Evolutionary conservation across 768 basidiomycete genomes (phyloP), one percentile per base, ranked within the genome.

Genomic region (Rhodotorula paludigena): DNA sequence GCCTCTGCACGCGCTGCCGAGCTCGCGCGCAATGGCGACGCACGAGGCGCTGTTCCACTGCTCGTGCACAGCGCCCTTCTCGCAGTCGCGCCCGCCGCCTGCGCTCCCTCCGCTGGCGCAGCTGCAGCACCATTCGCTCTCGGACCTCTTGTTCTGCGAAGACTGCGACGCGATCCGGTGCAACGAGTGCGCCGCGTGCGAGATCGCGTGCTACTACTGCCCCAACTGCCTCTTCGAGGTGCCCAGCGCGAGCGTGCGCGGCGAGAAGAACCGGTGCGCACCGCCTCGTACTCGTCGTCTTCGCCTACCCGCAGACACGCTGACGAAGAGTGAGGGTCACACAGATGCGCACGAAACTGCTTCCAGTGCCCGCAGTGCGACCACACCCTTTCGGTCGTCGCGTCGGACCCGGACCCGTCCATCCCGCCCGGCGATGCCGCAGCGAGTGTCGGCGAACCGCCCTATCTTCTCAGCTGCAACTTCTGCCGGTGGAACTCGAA

Each of bases 211-310:
- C 49, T 99, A 98, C 78, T 97, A 91, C 78, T 99, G 96, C 77
- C 96, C 96, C 39, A 93, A 94, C 78, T 99, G 96, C 78, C 82
- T 97, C 25, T 99, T 98, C 78, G 96, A 99, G 77, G 96, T 99
- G 18, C 94, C 96, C 1, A 92, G 88, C 77, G 96, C 96, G 5
- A 96, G 92, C 74, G 96, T 99, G n/a, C 83, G 96, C 61, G 92
- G 89, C 20, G 96, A 99, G 80, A 94, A 92, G 83, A 97, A 96
- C 76, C 84, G 93, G 94, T 90, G 70, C 73, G 79, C 69, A 20
- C 42, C 54, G 30, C 28, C 42, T 41, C 53, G n/a, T n/a, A n/a
- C n/a, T n/a, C n/a, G n/a, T n/a, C n/a, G n/a, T n/a, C n/a, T n/a
- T n/a, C n/a, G n/a, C n/a, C n/a, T n/a, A n/a, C n/a, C n/a, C n/a